A percentile compares a stretch with the other conserved stretches of the same genome.
Evolutionary conservation across 164 flowering plant species (phyloP).

Genomic region (Dillenia suffruticosa): DNA sequence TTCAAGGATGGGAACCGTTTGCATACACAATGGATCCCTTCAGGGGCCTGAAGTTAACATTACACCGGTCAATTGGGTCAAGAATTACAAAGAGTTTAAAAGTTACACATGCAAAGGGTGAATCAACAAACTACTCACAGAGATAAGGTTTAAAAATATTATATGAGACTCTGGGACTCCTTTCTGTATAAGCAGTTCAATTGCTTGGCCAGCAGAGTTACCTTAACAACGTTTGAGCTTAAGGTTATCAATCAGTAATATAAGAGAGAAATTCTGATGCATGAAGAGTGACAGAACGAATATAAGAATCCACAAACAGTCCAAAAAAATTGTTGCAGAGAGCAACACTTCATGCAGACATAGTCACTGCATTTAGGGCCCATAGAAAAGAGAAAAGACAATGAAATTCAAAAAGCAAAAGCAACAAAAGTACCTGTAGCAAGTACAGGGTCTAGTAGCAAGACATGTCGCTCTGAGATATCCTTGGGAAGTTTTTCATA

Average conservation of each 20-base stretch:
- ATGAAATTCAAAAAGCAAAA: too few relatives aligned
- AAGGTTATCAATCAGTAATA: background rate
- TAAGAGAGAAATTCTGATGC: too few relatives aligned
- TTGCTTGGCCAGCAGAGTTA: slow-evolving; percentile 90
- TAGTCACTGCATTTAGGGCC: too few relatives aligned
- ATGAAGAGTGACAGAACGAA: background rate
- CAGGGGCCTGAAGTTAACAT: slow-evolving; percentile 63
- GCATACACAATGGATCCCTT: slow-evolving; percentile 90
- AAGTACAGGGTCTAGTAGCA: slow-evolving; percentile 93
- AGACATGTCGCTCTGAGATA: slow-evolving; percentile 89
- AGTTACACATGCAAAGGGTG: background rate
- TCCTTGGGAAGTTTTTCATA: slow-evolving; percentile 92
- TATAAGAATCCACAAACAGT: background rate
- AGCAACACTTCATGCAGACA: background rate
- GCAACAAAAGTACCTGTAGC: slow-evolving; percentile 64
- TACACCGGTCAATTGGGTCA: background rate
- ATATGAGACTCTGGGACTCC: slow-evolving; percentile 90
- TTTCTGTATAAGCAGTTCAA: slow-evolving; percentile 82
- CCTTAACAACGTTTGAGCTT: slow-evolving; percentile 30
- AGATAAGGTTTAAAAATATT: slow-evolving; percentile 85
- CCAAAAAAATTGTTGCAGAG: background rate
- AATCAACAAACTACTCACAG: slow-evolving; percentile 40
- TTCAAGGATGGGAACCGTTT: slow-evolving; percentile 78
- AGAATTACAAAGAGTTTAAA: background rate
- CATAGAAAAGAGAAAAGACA: too few relatives aligned